These are phyloP conservation scores for Vinca major DNA, from an alignment of 305 asterid species.

Conservation along the genomic window DNA sequence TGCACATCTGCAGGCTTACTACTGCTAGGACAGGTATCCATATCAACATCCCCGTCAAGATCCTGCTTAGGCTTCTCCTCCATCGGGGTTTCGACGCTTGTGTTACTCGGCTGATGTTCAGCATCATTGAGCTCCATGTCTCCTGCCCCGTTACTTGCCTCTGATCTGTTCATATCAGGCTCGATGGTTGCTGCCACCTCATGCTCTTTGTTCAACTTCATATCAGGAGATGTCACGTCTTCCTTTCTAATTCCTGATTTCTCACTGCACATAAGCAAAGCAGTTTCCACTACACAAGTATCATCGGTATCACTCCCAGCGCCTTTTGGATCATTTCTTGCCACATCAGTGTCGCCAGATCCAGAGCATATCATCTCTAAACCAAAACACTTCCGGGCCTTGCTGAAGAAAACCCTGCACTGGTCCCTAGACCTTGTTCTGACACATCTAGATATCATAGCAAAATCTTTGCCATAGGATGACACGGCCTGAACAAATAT, in stretches of 20 bases:
- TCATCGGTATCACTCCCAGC: constrained; percentile 65
- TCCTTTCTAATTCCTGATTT: constrained; percentile 40
- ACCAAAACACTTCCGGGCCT: constrained; percentile 76
- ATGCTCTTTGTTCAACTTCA: constrained; percentile 27
- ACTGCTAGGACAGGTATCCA: constrained; percentile 19
- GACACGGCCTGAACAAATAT: constrained; percentile 63
- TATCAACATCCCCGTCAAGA: constrained; percentile 25
- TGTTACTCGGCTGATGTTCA: constrained; percentile 25
- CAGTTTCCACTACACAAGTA: constrained; percentile 54
- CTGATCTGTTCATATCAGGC: constrained; percentile 36
- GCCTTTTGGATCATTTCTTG: constrained; percentile 38
- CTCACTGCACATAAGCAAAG: constrained; percentile 30
- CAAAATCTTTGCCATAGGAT: constrained; percentile 70
- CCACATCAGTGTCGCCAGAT: constrained; percentile 24
- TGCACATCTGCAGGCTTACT: constrained; percentile 19
- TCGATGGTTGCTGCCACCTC: constrained; percentile 22
- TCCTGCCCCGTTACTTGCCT: constrained; percentile 24
- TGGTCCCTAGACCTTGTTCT: constrained; percentile 69
- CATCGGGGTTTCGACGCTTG: constrained; percentile 22
- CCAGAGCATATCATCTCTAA: constrained; percentile 46
- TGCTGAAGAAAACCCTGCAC: constrained; percentile 82
- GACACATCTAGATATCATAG: constrained; percentile 54
- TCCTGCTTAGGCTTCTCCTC: constrained; percentile 32
- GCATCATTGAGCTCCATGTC: constrained; percentile 29
- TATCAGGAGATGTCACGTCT: constrained; percentile 29